phyloP scores from a whole-genome alignment of 1,139 yeast genomes.

The Suhomyces terraborum region DNA sequence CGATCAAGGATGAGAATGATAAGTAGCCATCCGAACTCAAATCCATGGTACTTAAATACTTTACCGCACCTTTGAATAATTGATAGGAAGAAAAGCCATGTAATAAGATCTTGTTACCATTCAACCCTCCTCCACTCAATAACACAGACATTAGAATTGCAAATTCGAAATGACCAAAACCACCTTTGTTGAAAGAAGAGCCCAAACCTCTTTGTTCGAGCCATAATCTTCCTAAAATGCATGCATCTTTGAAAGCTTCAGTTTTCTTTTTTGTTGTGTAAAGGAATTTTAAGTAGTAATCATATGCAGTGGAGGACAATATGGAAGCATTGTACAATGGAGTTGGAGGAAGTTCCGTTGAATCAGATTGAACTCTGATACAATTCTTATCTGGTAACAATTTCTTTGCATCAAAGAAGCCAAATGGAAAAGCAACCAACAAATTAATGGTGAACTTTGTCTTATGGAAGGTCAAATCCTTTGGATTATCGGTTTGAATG shows the following conservation, averaged over 20 bases:
- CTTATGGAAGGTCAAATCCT: slow-evolving; percentile 59
- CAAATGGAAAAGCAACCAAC: slow-evolving; percentile 71
- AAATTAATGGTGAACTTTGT: slow-evolving; percentile 73
- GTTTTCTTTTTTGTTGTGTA: slow-evolving; percentile 76
- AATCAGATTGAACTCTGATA: slow-evolving; percentile 62
- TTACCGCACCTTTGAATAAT: slow-evolving; percentile 82
- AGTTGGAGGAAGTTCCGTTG: slow-evolving; percentile 64
- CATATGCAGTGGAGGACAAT: slow-evolving; percentile 66
- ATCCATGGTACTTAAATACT: slow-evolving; percentile 79
- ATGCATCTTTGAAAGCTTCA: slow-evolving; percentile 86
- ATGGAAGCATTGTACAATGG: slow-evolving; percentile 84
- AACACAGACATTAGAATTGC: slow-evolving; percentile 78
- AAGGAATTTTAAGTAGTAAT: slow-evolving; percentile 69
- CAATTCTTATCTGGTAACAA: slow-evolving; percentile 77
- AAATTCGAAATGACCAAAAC: slow-evolving; percentile 93
- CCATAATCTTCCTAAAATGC: slow-evolving; percentile 87
- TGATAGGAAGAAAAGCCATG: slow-evolving; percentile 93
- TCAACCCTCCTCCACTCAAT: slow-evolving; percentile 79
- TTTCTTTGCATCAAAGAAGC: slow-evolving; percentile 72
- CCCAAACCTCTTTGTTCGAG: slow-evolving; percentile 80
- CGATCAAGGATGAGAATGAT: slow-evolving; percentile 62
- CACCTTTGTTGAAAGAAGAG: slow-evolving; percentile 64
- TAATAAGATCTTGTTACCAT: slow-evolving; percentile 72
- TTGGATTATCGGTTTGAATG: slow-evolving; percentile 48
- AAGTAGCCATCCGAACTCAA: slow-evolving; percentile 61